Evolutionary conservation across 2,329 filamentous ascomycete genomes (phyloP).

Genomic region (Colletotrichum incanum): DNA sequence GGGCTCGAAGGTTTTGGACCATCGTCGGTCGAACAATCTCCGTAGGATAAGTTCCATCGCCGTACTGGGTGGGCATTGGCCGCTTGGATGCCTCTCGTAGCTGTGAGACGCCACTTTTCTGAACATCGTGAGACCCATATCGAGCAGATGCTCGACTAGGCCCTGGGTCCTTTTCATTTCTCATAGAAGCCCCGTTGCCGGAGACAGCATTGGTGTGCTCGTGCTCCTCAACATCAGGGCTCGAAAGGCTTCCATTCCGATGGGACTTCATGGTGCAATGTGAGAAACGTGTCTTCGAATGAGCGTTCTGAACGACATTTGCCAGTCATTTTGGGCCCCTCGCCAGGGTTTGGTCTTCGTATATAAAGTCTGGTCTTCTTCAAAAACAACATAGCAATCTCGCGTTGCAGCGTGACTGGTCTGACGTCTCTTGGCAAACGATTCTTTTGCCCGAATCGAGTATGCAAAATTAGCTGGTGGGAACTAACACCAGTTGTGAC

Average conservation of each 20-base stretch:
- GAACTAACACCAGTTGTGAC: neutral
- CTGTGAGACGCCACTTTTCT: conserved; percentile 48
- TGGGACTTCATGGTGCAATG: conserved; percentile 23
- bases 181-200: neutral
- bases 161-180: neutral
- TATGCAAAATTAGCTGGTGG: neutral
- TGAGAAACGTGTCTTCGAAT: neutral
- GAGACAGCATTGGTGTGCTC: neutral
- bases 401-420: neutral
- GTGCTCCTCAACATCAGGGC: conserved; percentile 2
- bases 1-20: conserved; percentile 69
- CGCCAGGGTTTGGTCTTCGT: neutral
- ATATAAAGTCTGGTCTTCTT: neutral
- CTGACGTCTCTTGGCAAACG: neutral
- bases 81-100: conserved; percentile 65
- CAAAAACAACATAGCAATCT: no score
- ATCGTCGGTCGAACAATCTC: conserved; percentile 66
- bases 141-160: conserved; percentile 20
- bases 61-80: conserved; percentile 75
- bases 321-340: neutral
- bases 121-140: conserved; percentile 38
- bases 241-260: conserved; percentile 28
- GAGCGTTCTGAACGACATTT: no score
- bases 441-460: neutral
- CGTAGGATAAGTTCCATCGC: conserved; percentile 72